Base-by-base conservation (phyloP, 164 flowering plant genomes). In the Magnolia sinica region DNA sequence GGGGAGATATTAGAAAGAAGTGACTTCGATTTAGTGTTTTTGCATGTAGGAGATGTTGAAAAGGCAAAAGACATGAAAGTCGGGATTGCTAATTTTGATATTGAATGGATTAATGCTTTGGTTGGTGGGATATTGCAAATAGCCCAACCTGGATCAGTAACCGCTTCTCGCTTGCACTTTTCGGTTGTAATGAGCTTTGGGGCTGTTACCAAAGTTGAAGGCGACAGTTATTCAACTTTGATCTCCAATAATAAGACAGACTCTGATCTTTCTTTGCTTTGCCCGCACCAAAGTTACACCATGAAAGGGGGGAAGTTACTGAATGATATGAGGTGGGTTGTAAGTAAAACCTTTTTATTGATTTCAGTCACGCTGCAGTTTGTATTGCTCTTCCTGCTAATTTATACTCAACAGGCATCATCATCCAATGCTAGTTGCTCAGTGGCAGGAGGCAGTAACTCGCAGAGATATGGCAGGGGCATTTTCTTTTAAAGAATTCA, bases 401-500 rank as follows among this genome's bases (percentile, higher is more conserved):
- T 64, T 76, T 37, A 8, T 76, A 58, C 11, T 20, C 18, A 20
- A 73, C 91, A 96, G 99, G 90, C 86, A 91, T 74, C 81, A 89
- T 76, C 86, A 81, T 72, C 99, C 99, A 5, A 90, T 96, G 91
- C 76, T 95, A 68, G 70, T 90, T 27, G 88, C 95, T 72, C 98
- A 95, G 68, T 89, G 90, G 91, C 98, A 93, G 82, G 84, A 90
- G 76, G 98, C 88, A 64, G 98, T 94, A 11, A 96, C 98, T 61
- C 94, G 99, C 78, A 91, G 81, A 77, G 99, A 96, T 83, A 81
- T 55, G 82, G 91, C 86, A 9, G 82, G 87, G 59, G 77, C 79
- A 24, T 96, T 90, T 76, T 89, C 91, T 64, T 92, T 91, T 55
- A 59, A 85, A 61, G 97, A 94, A 71, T 89, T 96, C 74, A 84